Percentiles rank a stretch among this genome's conserved stretches.
Conservation (phyloP, 2,329 filamentous ascomycete species). For the Neopestalotiopsis sp. region DNA sequence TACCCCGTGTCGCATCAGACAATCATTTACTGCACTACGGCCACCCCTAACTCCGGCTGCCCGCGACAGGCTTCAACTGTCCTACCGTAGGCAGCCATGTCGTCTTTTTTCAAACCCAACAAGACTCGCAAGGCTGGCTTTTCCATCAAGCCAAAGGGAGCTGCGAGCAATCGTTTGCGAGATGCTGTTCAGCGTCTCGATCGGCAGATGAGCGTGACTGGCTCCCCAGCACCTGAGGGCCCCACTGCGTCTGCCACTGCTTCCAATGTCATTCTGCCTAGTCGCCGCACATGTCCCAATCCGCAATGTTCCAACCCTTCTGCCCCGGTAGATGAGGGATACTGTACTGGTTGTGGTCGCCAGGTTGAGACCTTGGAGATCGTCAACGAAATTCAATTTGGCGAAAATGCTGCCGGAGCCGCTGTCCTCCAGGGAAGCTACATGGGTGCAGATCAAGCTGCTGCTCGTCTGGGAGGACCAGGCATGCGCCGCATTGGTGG, state of each 20-base stretch:
- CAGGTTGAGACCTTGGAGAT: conserved; percentile 87
- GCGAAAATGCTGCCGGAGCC: conserved; percentile 83
- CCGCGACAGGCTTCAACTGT: not conserved
- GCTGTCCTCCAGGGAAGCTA: conserved; percentile 91
- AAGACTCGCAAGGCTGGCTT: conserved; percentile 38
- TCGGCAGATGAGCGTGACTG: conserved; percentile 28
- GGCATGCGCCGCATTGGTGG: conserved; percentile 66
- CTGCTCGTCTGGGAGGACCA: conserved; percentile 70
- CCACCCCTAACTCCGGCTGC: not conserved
- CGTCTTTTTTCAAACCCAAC: conserved; percentile 50
- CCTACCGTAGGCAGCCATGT: conserved; percentile 40
- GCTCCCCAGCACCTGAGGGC: conserved; percentile 25
- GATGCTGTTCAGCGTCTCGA: conserved; percentile 40
- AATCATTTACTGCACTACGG: not conserved
- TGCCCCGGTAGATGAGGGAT: conserved; percentile 60
- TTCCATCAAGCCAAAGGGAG: conserved; percentile 47
- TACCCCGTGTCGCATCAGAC: not conserved
- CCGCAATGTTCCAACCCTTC: conserved; percentile 65
- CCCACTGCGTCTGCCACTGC: conserved; percentile 23
- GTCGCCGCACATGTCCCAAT: conserved; percentile 59
- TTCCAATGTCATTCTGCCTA: conserved; percentile 32
- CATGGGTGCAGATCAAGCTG: conserved; percentile 83
- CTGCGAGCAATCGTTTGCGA: conserved; percentile 57
- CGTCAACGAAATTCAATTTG: conserved; percentile 89
- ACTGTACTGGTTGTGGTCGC: conserved; percentile 84